Percentiles rank a stretch among this genome's conserved stretches.
Evolutionary conservation across 108 stramenopile species (phyloP).

Genomic region (Conticribra weissflogii): DNA sequence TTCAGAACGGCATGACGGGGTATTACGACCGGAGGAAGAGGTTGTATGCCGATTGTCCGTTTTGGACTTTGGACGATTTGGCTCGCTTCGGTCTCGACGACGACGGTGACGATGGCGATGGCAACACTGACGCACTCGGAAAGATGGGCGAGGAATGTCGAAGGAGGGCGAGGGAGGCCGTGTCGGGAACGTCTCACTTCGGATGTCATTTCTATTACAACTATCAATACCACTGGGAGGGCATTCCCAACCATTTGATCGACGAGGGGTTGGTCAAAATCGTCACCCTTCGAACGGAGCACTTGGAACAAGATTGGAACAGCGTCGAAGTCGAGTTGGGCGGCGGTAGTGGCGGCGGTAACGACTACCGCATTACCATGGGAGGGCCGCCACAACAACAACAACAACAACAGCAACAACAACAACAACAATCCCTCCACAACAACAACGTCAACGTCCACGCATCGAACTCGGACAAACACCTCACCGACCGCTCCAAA

Average conservation of each 20-base stretch:
- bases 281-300: slow-evolving; percentile 20
- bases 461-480: background rate
- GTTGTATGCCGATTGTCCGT: slow-evolving; percentile 21
- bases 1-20: background rate
- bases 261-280: background rate
- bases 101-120: background rate
- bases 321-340: background rate
- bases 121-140: background rate
- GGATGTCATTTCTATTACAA: slow-evolving; percentile 28
- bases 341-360: background rate
- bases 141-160: slow-evolving; percentile 19
- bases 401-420: background rate
- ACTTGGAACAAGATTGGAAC: slow-evolving; percentile 32
- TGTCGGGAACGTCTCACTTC: slow-evolving; percentile 18
- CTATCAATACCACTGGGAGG: slow-evolving; percentile 36
- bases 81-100: slow-evolving; percentile 4
- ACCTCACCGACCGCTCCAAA: slow-evolving; percentile 27
- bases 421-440: background rate
- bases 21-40: slow-evolving; percentile 10
- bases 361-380: too few relatives aligned
- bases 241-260: slow-evolving; percentile 24
- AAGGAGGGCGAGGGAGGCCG: slow-evolving; percentile 3
- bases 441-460: slow-evolving; percentile 5
- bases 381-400: background rate
- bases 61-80: slow-evolving; percentile 10